Conservation (phyloP, 129 eudicot genomes). For the Calendula officinalis region DNA sequence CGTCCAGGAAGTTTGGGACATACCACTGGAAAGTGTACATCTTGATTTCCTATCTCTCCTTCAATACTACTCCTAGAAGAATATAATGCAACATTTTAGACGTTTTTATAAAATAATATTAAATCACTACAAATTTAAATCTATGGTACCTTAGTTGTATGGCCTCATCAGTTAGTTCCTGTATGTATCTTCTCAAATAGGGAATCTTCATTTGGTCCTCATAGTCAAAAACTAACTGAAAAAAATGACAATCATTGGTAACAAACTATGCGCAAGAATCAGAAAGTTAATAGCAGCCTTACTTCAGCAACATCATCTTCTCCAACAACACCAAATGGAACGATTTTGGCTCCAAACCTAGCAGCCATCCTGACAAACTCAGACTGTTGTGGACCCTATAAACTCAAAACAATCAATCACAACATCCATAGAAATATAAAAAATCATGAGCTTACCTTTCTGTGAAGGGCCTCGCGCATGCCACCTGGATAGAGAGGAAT, state of each 20-base stretch:
- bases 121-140: neutral
- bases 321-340: slow-evolving; percentile 91
- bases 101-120: no score
- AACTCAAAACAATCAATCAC: neutral
- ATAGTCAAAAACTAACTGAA: slow-evolving; percentile 58
- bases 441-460: slow-evolving; percentile 48
- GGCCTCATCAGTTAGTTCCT: slow-evolving; percentile 50
- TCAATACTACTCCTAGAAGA: slow-evolving; percentile 37
- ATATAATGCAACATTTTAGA: neutral
- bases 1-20: slow-evolving; percentile 88
- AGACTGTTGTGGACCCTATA: slow-evolving; percentile 84
- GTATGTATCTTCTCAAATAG: slow-evolving; percentile 43
- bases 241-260: slow-evolving; percentile 16
- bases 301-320: slow-evolving; percentile 89
- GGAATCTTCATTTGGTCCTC: slow-evolving; percentile 86
- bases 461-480: slow-evolving; percentile 87
- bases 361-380: slow-evolving; percentile 98
- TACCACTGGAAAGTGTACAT: slow-evolving; percentile 59
- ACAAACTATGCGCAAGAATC: neutral
- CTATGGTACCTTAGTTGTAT: slow-evolving; percentile 50
- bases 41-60: slow-evolving; percentile 83
- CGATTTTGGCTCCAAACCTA: slow-evolving; percentile 89
- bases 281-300: slow-evolving; percentile 21
- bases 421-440: no score
- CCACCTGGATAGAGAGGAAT: slow-evolving; percentile 89